Conservation (phyloP, 768 basidiomycete genomes). For the Suillus luteus region DNA sequence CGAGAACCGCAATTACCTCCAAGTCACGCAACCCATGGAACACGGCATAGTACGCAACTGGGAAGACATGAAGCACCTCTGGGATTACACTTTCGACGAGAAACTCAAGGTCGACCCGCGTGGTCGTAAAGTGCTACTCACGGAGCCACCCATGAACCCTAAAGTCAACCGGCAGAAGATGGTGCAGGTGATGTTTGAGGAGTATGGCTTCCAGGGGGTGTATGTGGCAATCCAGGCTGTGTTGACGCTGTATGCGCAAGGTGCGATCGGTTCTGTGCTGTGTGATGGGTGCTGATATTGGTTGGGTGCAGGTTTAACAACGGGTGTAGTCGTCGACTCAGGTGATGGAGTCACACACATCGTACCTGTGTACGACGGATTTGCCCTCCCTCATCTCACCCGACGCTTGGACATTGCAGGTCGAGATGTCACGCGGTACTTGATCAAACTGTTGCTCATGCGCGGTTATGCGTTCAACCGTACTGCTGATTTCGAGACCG, state of each 20-base stretch:
- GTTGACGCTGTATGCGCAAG: constrained; percentile 97
- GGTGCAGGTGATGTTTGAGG: constrained; percentile 99
- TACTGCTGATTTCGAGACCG: constrained; percentile 99
- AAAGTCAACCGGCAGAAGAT: constrained; percentile 89
- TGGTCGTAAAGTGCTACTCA: constrained; percentile 89
- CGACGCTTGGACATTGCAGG: constrained; percentile 96
- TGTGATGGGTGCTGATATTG: constrained; percentile 10
- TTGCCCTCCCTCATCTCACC: constrained; percentile 92
- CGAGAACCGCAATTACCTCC: constrained; percentile 90
- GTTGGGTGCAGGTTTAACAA: constrained; percentile 75
- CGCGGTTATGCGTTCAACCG: constrained; percentile 99
- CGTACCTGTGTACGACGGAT: constrained; percentile 98
- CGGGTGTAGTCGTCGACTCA: constrained; percentile 98
- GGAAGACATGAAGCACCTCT: constrained; percentile 98
- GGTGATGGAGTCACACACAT: constrained; percentile 99
- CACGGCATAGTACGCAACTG: constrained; percentile 99
- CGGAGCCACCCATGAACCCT: constrained; percentile 99
- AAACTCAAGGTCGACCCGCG: constrained; percentile 87
- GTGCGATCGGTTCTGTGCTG: constrained; percentile 44
- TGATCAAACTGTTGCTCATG: constrained; percentile 99
- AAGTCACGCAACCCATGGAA: constrained; percentile 98
- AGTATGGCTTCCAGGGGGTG: constrained; percentile 93
- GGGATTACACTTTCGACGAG: constrained; percentile 98
- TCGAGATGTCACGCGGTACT: constrained; percentile 95
- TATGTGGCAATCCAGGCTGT: constrained; percentile 99